These are phyloP conservation scores for Pythium scleroteichum DNA, from an alignment of 352 stramenopile genomes.

Conservation along the genomic window DNA sequence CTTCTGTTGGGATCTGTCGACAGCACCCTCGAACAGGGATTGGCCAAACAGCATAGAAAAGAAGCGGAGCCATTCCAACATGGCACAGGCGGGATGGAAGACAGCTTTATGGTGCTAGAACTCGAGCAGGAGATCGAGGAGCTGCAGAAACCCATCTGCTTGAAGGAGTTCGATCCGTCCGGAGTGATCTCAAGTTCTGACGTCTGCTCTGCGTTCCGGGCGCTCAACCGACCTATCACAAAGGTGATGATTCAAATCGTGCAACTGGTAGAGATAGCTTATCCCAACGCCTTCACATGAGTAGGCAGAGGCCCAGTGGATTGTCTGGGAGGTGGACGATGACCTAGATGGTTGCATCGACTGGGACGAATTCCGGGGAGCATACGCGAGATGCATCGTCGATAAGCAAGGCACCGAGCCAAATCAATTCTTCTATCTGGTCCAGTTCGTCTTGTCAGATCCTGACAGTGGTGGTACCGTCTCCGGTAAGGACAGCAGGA, in stretches of 20 bases:
- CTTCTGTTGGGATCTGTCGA: not conserved
- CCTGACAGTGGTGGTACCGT: conserved; percentile 86
- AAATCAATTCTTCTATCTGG: conserved; percentile 92
- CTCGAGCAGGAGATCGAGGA: conserved; percentile 48
- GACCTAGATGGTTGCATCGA: conserved; percentile 91
- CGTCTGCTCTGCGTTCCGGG: conserved; percentile 46
- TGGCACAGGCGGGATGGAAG: too few relatives aligned
- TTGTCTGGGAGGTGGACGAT: conserved; percentile 97
- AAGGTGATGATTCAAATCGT: conserved; percentile 23
- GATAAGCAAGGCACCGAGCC: conserved; percentile 93
- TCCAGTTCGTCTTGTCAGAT: conserved; percentile 95
- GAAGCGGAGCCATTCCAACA: not conserved
- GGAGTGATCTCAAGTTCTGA: conserved; percentile 44
- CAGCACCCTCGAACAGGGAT: not conserved
- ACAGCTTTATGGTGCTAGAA: conserved; percentile 1
- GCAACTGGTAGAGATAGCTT: not conserved
- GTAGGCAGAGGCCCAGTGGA: conserved; percentile 92
- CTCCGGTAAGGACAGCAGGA: conserved; percentile 43
- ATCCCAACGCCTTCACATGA: too few relatives aligned
- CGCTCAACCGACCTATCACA: conserved; percentile 31
- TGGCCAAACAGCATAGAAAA: not conserved
- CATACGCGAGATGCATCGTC: conserved; percentile 89
- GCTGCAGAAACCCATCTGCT: conserved; percentile 45
- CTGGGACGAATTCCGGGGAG: conserved; percentile 93
- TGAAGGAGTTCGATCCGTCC: conserved; percentile 36